These are phyloP conservation scores for Phialemoniopsis sp. DNA, from an alignment of 2,329 filamentous ascomycete species.

Conservation along the genomic window DNA sequence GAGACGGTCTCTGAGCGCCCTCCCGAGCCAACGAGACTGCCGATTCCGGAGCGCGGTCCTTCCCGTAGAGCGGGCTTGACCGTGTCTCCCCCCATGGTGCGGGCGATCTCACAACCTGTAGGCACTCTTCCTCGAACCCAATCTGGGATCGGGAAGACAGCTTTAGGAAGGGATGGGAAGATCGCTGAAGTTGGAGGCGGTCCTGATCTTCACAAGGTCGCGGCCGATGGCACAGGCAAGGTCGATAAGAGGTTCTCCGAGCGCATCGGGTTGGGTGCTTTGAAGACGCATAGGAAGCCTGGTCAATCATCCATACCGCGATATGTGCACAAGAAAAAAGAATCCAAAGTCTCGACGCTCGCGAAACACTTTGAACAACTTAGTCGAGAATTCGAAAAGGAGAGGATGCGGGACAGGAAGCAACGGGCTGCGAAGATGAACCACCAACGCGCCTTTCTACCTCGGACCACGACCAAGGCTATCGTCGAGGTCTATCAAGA, in stretches of 20 bases:
- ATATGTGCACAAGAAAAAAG: constrained; percentile 71
- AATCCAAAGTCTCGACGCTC: constrained; percentile 82
- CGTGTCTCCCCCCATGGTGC: constrained; percentile 48
- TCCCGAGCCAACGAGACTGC: constrained; percentile 11
- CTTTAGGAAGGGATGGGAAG: constrained; percentile 26
- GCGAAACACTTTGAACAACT: constrained; percentile 96
- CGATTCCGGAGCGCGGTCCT: constrained; percentile 16
- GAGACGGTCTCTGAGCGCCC: constrained; percentile 14
- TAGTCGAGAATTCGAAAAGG: constrained; percentile 93
- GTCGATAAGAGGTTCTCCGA: constrained; percentile 76
- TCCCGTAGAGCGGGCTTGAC: constrained; percentile 40
- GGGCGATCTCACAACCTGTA: constrained; percentile 48
- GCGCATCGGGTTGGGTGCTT: constrained; percentile 59
- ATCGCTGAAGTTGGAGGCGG: constrained; percentile 19
- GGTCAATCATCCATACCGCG: constrained; percentile 80
- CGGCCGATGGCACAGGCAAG: constrained; percentile 37
- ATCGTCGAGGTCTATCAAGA: constrained; percentile 95
- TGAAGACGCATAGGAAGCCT: constrained; percentile 56
- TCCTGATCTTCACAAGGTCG: constrained; percentile 22
- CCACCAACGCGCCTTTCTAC: constrained; percentile 72
- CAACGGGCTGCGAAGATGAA: constrained; percentile 74
- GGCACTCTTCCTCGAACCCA: constrained; percentile 41
- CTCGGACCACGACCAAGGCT: constrained; percentile 87
- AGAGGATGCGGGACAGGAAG: constrained; percentile 80
- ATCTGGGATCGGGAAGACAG: constrained; percentile 36